Percentiles rank a stretch among this genome's conserved stretches.
phyloP scores from a whole-genome alignment of 1,284 basidiomycete genomes.

The Paramarasmius palmivorus region DNA sequence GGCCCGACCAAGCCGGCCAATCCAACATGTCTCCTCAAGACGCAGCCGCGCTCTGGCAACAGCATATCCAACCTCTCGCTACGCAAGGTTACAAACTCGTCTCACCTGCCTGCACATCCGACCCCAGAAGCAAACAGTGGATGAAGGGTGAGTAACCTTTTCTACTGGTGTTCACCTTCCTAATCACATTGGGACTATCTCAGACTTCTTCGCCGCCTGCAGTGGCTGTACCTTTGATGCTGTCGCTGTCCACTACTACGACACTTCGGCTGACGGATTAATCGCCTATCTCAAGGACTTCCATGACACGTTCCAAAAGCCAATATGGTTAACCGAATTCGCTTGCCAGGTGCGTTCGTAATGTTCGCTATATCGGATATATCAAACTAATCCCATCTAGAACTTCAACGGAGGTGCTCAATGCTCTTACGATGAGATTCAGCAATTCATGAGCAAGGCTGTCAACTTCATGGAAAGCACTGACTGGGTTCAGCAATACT shows the following conservation, averaged over 20 bases:
- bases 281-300: constrained; percentile 51
- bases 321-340: constrained; percentile 70
- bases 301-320: constrained; percentile 48
- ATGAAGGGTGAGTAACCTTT: no score
- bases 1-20: constrained; percentile 49
- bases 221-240: constrained; percentile 45
- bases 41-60: constrained; percentile 58
- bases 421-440: constrained; percentile 47
- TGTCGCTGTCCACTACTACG: constrained; percentile 65
- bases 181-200: no score
- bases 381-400: constrained; percentile 28
- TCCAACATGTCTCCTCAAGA: constrained; percentile 56
- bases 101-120: constrained; percentile 69
- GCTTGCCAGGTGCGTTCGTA: constrained; percentile 54
- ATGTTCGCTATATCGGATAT: background rate
- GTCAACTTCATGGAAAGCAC: constrained; percentile 58
- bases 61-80: constrained; percentile 62
- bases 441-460: constrained; percentile 56
- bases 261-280: constrained; percentile 47
- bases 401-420: constrained; percentile 66
- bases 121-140: constrained; percentile 57
- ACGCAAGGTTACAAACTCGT: constrained; percentile 57
- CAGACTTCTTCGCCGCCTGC: constrained; percentile 60
- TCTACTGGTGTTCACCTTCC: no score
- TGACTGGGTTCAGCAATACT: constrained; percentile 57